These are phyloP conservation scores for Stylonectria norvegica DNA, from an alignment of 2,329 filamentous ascomycete species.

Conservation along the genomic window DNA sequence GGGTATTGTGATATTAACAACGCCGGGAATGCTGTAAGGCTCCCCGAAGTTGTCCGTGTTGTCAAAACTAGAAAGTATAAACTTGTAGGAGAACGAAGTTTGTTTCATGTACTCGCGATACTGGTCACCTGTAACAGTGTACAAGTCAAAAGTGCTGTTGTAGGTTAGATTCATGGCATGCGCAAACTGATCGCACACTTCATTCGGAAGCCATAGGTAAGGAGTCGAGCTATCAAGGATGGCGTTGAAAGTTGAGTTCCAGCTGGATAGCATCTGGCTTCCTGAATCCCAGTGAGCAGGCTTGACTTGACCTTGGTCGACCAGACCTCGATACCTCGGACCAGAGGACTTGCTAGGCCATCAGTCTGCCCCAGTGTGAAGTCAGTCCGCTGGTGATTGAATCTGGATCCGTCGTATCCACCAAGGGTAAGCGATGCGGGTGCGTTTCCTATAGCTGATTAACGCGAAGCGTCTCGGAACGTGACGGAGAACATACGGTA, in stretches of 20 bases:
- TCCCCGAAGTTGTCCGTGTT: slow-evolving; percentile 51
- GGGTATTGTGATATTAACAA: slow-evolving; percentile 57
- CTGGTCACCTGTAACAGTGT: slow-evolving; percentile 59
- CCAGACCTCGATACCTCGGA: slow-evolving; percentile 54
- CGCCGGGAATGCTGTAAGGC: slow-evolving; percentile 45
- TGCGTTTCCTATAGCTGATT: slow-evolving; percentile 29
- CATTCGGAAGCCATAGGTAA: slow-evolving; percentile 59
- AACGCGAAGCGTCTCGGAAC: slow-evolving; percentile 4
- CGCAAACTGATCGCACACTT: slow-evolving; percentile 63
- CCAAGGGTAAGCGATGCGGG: slow-evolving; percentile 63
- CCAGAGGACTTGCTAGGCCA: slow-evolving; percentile 55
- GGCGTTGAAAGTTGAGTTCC: slow-evolving; percentile 47
- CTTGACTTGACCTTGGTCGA: slow-evolving; percentile 26
- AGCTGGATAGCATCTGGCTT: slow-evolving; percentile 38
- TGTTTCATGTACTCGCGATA: slow-evolving; percentile 43
- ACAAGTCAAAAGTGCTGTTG: slow-evolving; percentile 61
- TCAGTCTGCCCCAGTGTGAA: slow-evolving; percentile 56
- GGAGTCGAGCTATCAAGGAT: slow-evolving; percentile 63
- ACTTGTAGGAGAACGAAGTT: slow-evolving; percentile 52
- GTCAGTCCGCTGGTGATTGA: slow-evolving; percentile 55
- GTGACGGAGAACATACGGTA: slow-evolving; percentile 52
- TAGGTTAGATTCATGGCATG: slow-evolving; percentile 61
- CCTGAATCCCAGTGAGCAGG: slow-evolving; percentile 39
- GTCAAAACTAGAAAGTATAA: slow-evolving; percentile 54
- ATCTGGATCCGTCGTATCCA: slow-evolving; percentile 64